These are phyloP conservation scores for Aspergillus alliaceus DNA, from an alignment of 2,329 filamentous ascomycete species.

Conservation along the genomic window DNA sequence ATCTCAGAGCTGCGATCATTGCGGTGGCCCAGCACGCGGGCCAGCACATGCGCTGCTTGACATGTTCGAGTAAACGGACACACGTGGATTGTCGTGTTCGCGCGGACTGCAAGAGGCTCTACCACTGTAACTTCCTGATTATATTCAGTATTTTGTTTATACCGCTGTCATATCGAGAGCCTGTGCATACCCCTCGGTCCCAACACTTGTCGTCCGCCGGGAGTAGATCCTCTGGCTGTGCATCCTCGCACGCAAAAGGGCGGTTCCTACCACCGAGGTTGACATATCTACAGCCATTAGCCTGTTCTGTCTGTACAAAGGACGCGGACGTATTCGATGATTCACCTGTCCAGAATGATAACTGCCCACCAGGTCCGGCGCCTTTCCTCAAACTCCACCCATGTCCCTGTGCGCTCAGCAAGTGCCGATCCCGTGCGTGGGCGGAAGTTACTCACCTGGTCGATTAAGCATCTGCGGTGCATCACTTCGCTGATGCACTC, in stretches of 20 bases:
- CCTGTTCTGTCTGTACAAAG: not conserved
- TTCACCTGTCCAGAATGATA: not conserved
- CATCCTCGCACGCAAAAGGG: not conserved
- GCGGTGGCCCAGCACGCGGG: not conserved
- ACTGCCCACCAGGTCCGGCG: not conserved
- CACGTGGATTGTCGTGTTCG: not conserved
- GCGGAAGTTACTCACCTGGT: not conserved
- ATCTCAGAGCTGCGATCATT: not conserved
- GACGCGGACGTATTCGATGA: no score
- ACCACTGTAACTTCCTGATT: not conserved
- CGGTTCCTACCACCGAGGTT: not conserved
- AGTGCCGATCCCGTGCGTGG: accelerated
- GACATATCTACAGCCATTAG: not conserved
- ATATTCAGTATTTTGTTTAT: not conserved
- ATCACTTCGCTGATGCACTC: not conserved
- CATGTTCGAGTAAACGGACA: not conserved
- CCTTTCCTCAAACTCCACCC: not conserved
- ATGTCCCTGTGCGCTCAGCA: not conserved
- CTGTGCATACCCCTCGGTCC: not conserved
- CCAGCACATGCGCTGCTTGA: not conserved
- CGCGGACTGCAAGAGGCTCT: not conserved
- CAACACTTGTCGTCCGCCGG: not conserved
- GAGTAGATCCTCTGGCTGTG: not conserved
- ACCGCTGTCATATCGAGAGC: not conserved
- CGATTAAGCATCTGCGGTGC: not conserved